Base-by-base conservation (phyloP, 257 asterid species). In the Hygrophila difformis region DNA sequence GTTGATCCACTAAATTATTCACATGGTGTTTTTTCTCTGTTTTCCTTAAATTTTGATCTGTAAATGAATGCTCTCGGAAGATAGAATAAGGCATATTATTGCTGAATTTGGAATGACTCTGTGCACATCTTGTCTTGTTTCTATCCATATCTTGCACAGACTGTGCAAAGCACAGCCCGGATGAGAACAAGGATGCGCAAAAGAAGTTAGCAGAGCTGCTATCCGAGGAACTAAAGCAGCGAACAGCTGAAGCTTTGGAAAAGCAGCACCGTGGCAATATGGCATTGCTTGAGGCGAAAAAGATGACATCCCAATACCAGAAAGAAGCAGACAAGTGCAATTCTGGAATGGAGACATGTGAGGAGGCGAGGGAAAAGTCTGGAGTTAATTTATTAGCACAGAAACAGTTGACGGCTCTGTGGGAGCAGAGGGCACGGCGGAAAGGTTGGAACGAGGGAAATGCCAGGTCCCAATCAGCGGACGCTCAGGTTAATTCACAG, bases 321-420 rank as follows among this genome's bases (percentile, higher is more conserved):
- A 87, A 87, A 75, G 97, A 87, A 61, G 94, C 97, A 18, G 94
- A 83, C 64, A 87, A 87, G 67, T 87, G 97, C 66, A 87, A 87
- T 66, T 80, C 92, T 3, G 97, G 97, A 55, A 87, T 87, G 97
- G 97, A 79, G 55, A 87, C 94, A 1, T 87, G 97, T 52, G 97
- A 87, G 66, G 87, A 75, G 72, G 97, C 97, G 18, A 75, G 94
- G 54, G 97, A 87, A 65, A 87, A 87, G 28, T 75, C 97, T 4
- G 94, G 83, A 63, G 79, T 74, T 33, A 61, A 74, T 63, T 63
- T 87, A 56, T 43, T 62, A 48, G 61, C 73, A 18, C 97, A 87
- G 72, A 83, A 72, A 58, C 80, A 72, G 63, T 53, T 80, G 44
- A 80, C 93, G 5, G 74, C 88, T 47, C 53, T 61, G 59, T 87